These are phyloP conservation scores for Podila epigama DNA, from an alignment of 192 early-diverging fungal species.

Conservation along the genomic window DNA sequence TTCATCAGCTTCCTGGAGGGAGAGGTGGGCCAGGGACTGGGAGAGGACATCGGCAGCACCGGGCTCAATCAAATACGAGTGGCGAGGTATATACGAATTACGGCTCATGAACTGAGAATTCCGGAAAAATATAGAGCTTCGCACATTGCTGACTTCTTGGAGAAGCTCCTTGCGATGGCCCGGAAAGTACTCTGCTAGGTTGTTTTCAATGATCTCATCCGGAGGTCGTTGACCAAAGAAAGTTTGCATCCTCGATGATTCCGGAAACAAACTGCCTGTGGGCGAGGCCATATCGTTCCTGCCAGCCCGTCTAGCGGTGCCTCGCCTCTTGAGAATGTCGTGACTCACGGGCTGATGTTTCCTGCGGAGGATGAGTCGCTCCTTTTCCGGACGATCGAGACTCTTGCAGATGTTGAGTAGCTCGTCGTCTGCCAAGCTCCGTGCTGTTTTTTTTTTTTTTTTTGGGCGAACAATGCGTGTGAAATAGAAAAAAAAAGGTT, in stretches of 20 bases:
- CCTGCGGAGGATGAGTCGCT: conserved; percentile 76
- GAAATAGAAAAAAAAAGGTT: not conserved
- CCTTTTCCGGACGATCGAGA: conserved; percentile 68
- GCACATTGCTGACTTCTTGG: conserved; percentile 42
- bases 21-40: conserved; percentile 34
- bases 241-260: conserved; percentile 61
- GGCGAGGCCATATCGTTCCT: conserved; percentile 53
- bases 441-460: too few species aligned
- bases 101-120: conserved; percentile 48
- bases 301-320: conserved; percentile 46
- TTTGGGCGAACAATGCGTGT: too few species aligned
- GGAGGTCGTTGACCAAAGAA: conserved; percentile 97
- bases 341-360: conserved; percentile 68
- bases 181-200: conserved; percentile 93
- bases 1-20: conserved; percentile 45
- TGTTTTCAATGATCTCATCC: conserved; percentile 90
- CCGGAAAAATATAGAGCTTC: conserved; percentile 33
- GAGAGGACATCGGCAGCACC: conserved; percentile 44
- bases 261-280: conserved; percentile 28
- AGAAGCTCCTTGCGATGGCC: conserved; percentile 53
- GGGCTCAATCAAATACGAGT: conserved; percentile 46
- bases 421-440: conserved; percentile 79
- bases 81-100: conserved; percentile 49
- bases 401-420: conserved; percentile 78
- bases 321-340: conserved; percentile 58